A percentile compares a stretch with the other conserved stretches of the same genome.
Conservation (phyloP, 192 early-diverging fungal genomes). For the Coemansia sp. region DNA sequence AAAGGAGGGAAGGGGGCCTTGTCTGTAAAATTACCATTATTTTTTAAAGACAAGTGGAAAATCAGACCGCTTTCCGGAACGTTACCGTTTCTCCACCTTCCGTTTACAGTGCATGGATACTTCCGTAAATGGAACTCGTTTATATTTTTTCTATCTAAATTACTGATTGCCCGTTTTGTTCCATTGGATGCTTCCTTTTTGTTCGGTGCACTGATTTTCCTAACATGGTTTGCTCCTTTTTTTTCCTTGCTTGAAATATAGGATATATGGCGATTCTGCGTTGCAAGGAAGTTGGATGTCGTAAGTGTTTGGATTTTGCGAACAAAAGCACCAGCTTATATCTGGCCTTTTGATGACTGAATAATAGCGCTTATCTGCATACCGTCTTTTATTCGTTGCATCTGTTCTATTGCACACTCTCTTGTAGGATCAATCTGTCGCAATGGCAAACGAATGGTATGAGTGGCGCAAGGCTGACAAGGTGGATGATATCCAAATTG, state of each 20-base stretch:
- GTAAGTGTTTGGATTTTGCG: conserved; percentile 48
- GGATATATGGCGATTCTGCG: conserved; percentile 61
- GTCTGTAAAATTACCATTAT: neutral
- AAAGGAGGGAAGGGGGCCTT: too few relatives aligned
- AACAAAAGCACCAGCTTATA: neutral
- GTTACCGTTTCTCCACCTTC: too few relatives aligned
- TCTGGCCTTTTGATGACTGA: too few relatives aligned
- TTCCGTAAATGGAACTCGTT: neutral
- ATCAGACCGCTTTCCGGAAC: neutral
- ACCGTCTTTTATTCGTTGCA: too few relatives aligned
- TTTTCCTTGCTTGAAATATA: conserved; percentile 18
- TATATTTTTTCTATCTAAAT: neutral
- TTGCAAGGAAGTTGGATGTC: conserved; percentile 62
- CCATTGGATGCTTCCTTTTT: conserved; percentile 3
- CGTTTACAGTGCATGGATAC: neutral
- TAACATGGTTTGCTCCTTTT: neutral
- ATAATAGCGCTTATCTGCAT: too few relatives aligned
- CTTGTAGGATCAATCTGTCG: conserved; percentile 60
- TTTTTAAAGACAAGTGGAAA: neutral
- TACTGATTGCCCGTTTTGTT: neutral
- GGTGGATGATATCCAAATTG: conserved; percentile 62
- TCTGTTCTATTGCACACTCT: too few relatives aligned
- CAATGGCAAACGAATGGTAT: conserved; percentile 60
- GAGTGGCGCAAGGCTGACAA: conserved; percentile 63
- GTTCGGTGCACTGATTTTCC: neutral